These are phyloP conservation scores for Yamadazyma jaroonii DNA, from an alignment of 1,139 yeast species.

Conservation along the genomic window DNA sequence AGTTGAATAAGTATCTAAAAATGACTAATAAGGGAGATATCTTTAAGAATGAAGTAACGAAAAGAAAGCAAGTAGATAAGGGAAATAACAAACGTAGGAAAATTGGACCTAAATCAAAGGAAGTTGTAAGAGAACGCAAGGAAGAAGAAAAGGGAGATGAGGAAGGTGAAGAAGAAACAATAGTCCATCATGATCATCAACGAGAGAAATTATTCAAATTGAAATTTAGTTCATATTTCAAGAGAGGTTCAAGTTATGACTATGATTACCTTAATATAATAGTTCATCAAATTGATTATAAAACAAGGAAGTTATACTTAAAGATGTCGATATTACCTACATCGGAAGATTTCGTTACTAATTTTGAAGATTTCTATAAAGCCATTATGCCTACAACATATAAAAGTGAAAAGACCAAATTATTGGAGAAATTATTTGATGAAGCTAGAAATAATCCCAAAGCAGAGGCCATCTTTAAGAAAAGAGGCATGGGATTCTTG, in stretches of 20 bases:
- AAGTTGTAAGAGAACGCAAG: no score
- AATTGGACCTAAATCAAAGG: background rate
- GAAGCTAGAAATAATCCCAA: no score
- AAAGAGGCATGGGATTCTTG: slow-evolving; percentile 8
- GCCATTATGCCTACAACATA: background rate
- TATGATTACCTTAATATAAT: slow-evolving; percentile 15
- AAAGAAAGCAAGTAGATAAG: background rate
- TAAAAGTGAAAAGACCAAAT: background rate
- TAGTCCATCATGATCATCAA: background rate
- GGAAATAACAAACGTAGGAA: slow-evolving; percentile 4
- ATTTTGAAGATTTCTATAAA: background rate
- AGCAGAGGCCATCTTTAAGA: background rate
- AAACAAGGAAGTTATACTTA: slow-evolving; percentile 18
- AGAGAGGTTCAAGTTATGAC: slow-evolving; percentile 19
- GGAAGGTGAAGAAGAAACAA: slow-evolving; percentile 1
- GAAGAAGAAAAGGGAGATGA: background rate
- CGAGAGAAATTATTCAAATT: slow-evolving; percentile 3
- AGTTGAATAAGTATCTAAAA: slow-evolving; percentile 5
- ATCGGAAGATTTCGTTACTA: background rate
- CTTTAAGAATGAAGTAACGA: slow-evolving; percentile 1
- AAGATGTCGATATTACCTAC: slow-evolving; percentile 14
- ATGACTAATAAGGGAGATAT: slow-evolving; percentile 2
- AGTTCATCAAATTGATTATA: slow-evolving; percentile 21
- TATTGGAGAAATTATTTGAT: background rate
- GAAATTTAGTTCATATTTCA: slow-evolving; percentile 14